phyloP scores from a whole-genome alignment of 2,329 filamentous ascomycete genomes.

The Coniochaeta sp. region DNA sequence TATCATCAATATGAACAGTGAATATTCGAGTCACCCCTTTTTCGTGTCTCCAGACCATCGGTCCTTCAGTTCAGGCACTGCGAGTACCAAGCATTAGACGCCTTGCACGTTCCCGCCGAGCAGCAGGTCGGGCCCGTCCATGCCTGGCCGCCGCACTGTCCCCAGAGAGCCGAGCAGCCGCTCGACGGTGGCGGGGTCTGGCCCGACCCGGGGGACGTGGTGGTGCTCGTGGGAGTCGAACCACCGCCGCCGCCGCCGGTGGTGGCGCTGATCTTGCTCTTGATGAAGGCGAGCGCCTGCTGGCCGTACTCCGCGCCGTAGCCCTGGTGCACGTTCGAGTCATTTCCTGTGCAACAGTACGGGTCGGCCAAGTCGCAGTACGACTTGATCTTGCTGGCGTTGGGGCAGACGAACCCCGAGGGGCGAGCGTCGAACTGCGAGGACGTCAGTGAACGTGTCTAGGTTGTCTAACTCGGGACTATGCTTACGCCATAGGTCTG shows the following conservation, averaged over 20 bases:
- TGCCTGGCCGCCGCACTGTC: conserved; percentile 7
- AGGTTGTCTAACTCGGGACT: background rate
- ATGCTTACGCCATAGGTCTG: conserved; percentile 44
- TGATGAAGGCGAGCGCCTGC: conserved; percentile 53
- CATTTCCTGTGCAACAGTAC: conserved; percentile 59
- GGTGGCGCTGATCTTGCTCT: conserved; percentile 17
- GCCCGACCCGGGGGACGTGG: background rate
- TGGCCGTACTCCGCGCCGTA: conserved; percentile 57
- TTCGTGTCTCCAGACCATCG: background rate
- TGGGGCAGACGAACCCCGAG: conserved; percentile 47
- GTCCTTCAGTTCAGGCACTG: conserved; percentile 5
- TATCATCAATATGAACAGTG: background rate
- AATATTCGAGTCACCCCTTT: background rate
- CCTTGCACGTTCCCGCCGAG: conserved; percentile 6
- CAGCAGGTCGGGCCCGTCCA: conserved; percentile 8
- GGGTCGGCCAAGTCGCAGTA: conserved; percentile 60
- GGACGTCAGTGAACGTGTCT: background rate
- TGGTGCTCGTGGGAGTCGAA: conserved; percentile 3
- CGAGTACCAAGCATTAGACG: conserved; percentile 7
- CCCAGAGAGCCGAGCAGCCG: conserved; percentile 4
- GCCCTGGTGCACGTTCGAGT: conserved; percentile 52
- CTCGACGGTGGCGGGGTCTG: conserved; percentile 2
- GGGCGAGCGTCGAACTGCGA: conserved; percentile 53
- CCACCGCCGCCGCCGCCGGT: background rate
- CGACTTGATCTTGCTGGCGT: conserved; percentile 50